Evolutionary conservation across 768 basidiomycete species (phyloP).

Genomic region (Favolaschia claudopus): DNA sequence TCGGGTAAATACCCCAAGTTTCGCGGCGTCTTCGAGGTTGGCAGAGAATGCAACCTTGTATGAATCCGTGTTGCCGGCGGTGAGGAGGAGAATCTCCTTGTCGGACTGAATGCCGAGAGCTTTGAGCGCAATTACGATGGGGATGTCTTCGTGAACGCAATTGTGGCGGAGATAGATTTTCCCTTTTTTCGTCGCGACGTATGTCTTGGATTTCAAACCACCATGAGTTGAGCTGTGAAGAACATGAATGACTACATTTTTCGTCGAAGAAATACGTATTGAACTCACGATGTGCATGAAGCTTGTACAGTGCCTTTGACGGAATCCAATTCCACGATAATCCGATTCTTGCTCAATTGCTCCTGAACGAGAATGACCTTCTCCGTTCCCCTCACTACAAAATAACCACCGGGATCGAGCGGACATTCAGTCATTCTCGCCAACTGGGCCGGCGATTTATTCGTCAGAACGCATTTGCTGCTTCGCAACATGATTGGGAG

Average conservation of each 20-base stretch:
- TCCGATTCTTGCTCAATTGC: slow-evolving; percentile 98
- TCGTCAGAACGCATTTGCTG: slow-evolving; percentile 91
- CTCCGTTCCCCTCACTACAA: slow-evolving; percentile 98
- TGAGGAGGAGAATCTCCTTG: slow-evolving; percentile 95
- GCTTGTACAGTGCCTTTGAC: slow-evolving; percentile 92
- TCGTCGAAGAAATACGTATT: not conserved
- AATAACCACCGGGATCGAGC: slow-evolving; percentile 98
- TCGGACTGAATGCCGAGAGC: slow-evolving; percentile 96
- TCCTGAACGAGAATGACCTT: slow-evolving; percentile 99
- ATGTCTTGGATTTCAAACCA: slow-evolving; percentile 94
- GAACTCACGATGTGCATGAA: slow-evolving; percentile 91
- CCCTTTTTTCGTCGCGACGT: slow-evolving; percentile 93
- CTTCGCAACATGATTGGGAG: slow-evolving; percentile 97
- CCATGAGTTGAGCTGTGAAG: slow-evolving; percentile 74
- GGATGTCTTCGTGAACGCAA: slow-evolving; percentile 95
- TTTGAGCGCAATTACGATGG: slow-evolving; percentile 95
- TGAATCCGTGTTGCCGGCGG: slow-evolving; percentile 89
- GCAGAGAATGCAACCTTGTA: slow-evolving; percentile 89
- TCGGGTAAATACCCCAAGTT: slow-evolving; percentile 88
- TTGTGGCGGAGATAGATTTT: slow-evolving; percentile 98
- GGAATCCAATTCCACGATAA: slow-evolving; percentile 95
- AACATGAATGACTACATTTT: slow-evolving; percentile 14
- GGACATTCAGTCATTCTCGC: slow-evolving; percentile 98
- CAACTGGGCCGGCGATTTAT: slow-evolving; percentile 77
- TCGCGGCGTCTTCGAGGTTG: slow-evolving; percentile 94